Evolutionary conservation across 305 asterid species (phyloP).

Genomic region (Solanum hybrid): DNA sequence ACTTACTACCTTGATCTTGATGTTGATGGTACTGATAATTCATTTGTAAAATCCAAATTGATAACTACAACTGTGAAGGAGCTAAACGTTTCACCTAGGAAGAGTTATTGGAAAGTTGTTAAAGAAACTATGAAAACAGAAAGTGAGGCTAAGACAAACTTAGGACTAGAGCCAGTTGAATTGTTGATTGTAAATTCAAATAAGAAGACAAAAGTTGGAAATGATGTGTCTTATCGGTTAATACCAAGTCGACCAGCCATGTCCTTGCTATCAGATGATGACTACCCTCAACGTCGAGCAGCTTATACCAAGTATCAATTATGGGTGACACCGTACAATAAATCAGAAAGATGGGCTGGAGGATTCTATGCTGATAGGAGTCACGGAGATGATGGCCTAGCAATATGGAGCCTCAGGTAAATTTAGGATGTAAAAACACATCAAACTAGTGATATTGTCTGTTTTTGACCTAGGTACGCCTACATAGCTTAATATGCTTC

Average conservation of each 20-base stretch:
- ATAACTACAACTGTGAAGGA: constrained; percentile 11
- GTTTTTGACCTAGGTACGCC: neutral
- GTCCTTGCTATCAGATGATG: constrained; percentile 42
- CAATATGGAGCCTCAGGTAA: constrained; percentile 44
- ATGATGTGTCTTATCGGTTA: constrained; percentile 42
- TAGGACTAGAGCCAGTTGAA: constrained; percentile 38
- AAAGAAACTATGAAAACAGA: constrained; percentile 42
- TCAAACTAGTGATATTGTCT: neutral
- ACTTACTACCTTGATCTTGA: constrained; percentile 71
- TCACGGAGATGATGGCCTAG: constrained; percentile 45
- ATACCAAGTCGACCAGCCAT: constrained; percentile 38
- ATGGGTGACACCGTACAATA: constrained; percentile 46
- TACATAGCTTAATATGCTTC: neutral
- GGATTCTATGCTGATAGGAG: constrained; percentile 71
- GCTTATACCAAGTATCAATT: constrained; percentile 52
- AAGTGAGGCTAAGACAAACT: constrained; percentile 24
- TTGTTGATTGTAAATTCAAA: constrained; percentile 40
- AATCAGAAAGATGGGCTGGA: constrained; percentile 67
- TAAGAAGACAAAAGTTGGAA: constrained; percentile 45
- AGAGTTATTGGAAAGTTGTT: constrained; percentile 52
- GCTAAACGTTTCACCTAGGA: constrained; percentile 35
- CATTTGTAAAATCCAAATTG: constrained; percentile 38
- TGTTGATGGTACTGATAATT: constrained; percentile 39
- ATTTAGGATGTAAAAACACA: neutral
- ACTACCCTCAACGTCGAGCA: constrained; percentile 58